These are phyloP conservation scores for Neofusicoccum laricinum DNA, from an alignment of 2,329 filamentous ascomycete species.

Conservation along the genomic window DNA sequence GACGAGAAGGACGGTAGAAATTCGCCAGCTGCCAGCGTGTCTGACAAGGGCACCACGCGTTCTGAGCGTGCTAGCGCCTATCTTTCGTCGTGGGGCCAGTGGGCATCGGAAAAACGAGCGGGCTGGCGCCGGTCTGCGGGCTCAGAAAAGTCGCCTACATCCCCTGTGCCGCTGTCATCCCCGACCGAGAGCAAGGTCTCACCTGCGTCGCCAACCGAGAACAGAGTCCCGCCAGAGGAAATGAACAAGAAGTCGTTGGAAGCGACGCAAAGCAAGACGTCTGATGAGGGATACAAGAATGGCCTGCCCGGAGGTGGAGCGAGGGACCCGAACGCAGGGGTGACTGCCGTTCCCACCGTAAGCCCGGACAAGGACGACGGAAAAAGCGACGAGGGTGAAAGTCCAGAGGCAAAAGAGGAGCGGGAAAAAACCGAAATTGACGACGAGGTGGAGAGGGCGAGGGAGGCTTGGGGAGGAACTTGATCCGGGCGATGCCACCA, in stretches of 20 bases:
- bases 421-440: constrained; percentile 1
- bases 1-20: constrained; percentile 4
- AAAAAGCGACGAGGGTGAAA: not conserved
- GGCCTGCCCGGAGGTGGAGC: not conserved
- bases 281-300: not conserved
- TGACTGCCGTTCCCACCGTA: not conserved
- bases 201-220: not conserved
- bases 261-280: not conserved
- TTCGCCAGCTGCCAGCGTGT: not conserved
- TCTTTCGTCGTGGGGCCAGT: constrained; percentile 61
- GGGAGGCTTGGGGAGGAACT: not conserved
- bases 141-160: not conserved
- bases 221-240: not conserved
- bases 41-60: not conserved
- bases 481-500: not conserved
- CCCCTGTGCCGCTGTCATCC: not conserved
- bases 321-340: not conserved
- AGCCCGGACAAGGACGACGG: not conserved
- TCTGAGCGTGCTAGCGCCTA: constrained; percentile 56
- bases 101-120: constrained; percentile 69
- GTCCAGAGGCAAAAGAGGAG: not conserved
- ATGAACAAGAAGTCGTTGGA: not conserved
- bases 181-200: not conserved
- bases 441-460: constrained; percentile 1
- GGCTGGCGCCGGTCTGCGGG: constrained; percentile 2